Percentiles rank a stretch among this genome's conserved stretches.
Evolutionary conservation across 805 yeast genomes (phyloP).

Genomic region (Nakazawaea ishiwadae): DNA sequence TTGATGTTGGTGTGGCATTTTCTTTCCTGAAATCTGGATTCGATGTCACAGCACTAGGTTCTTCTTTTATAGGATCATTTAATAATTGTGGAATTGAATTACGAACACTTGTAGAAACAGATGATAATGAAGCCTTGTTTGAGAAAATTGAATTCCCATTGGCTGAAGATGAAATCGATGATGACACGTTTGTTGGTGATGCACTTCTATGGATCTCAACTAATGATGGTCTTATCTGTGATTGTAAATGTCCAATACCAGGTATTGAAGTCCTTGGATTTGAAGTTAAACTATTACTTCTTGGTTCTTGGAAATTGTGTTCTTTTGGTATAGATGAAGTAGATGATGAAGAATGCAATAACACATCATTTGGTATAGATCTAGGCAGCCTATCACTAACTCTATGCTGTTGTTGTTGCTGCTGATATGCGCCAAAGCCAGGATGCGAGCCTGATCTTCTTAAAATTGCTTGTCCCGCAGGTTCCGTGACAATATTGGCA

Average conservation of each 20-base stretch:
- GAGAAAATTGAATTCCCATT: constrained; percentile 27
- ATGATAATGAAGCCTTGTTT: constrained; percentile 31
- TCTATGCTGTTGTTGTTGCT: constrained; percentile 7
- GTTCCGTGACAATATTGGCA: constrained; percentile 4
- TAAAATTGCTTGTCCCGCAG: background rate
- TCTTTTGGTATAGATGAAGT: background rate
- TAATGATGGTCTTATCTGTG: constrained; percentile 31
- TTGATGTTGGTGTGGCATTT: constrained; percentile 4
- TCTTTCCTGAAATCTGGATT: constrained; percentile 1
- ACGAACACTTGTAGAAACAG: constrained; percentile 16
- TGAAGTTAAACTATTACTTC: constrained; percentile 1
- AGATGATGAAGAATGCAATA: constrained; percentile 2
- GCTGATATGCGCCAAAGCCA: constrained; percentile 11
- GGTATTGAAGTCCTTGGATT: constrained; percentile 16
- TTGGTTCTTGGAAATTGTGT: background rate
- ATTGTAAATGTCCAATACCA: constrained; percentile 21
- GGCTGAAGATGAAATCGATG: constrained; percentile 10
- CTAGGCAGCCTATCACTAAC: constrained; percentile 16
- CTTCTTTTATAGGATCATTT: constrained; percentile 7
- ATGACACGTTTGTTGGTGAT: constrained; percentile 5
- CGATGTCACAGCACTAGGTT: background rate
- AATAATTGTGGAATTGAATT: constrained; percentile 8
- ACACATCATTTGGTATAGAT: constrained; percentile 18
- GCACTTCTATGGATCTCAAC: constrained; percentile 27
- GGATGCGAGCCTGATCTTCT: constrained; percentile 16